These are phyloP conservation scores for Pholiota microspora DNA, from an alignment of 768 basidiomycete genomes.

Conservation along the genomic window DNA sequence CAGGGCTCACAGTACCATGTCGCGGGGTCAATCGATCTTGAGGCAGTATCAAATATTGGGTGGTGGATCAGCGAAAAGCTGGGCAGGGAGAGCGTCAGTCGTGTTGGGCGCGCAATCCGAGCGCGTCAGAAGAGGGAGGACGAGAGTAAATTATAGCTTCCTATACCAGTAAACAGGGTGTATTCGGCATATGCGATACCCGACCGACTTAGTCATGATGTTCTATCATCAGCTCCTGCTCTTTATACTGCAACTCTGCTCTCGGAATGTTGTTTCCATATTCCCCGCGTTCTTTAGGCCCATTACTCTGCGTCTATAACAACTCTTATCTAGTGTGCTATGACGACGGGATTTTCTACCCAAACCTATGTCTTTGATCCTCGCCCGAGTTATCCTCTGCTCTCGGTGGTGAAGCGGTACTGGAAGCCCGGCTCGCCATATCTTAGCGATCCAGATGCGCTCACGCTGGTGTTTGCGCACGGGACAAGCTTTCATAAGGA, in stretches of 20 bases:
- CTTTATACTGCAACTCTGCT: too few species aligned
- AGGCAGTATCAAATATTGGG: constrained; percentile 71
- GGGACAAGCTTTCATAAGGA: constrained; percentile 59
- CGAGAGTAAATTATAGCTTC: not conserved
- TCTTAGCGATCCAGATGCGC: constrained; percentile 33
- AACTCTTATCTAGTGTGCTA: too few species aligned
- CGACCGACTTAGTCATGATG: too few species aligned
- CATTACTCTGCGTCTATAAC: too few species aligned
- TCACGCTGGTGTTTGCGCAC: constrained; percentile 51
- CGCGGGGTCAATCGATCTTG: constrained; percentile 54
- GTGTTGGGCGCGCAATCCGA: constrained; percentile 71
- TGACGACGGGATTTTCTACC: constrained; percentile 10
- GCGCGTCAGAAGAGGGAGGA: constrained; percentile 36
- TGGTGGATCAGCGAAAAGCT: constrained; percentile 78
- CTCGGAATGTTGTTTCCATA: too few species aligned
- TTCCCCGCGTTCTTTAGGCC: too few species aligned
- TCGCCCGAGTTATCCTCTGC: constrained; percentile 47
- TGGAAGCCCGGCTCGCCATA: constrained; percentile 34
- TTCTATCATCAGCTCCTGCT: too few species aligned
- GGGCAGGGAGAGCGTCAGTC: constrained; percentile 67
- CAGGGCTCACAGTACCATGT: constrained; percentile 59
- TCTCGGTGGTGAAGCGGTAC: constrained; percentile 49
- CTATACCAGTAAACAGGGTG: too few species aligned
- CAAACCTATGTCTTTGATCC: constrained; percentile 49
- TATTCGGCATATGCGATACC: too few species aligned